A percentile compares a stretch with the other conserved stretches of the same genome.
These are phyloP conservation scores for Aspergillus calidoustus DNA, from an alignment of 2,329 filamentous ascomycete genomes.

Conservation along the genomic window DNA sequence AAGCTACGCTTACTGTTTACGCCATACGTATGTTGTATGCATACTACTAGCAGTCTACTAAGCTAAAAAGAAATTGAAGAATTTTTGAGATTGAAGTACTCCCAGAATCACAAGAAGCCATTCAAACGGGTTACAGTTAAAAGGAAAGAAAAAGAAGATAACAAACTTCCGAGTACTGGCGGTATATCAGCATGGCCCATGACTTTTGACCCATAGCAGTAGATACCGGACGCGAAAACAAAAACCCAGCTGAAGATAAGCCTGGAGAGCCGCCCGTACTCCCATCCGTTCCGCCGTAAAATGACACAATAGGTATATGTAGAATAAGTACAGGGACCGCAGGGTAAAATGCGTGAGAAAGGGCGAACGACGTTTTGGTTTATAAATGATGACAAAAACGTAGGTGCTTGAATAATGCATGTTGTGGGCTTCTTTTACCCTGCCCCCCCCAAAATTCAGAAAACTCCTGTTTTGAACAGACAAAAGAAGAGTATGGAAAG, in stretches of 20 bases:
- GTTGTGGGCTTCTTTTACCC: not conserved
- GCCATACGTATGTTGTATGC: too few relatives aligned
- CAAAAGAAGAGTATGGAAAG: conserved; percentile 7
- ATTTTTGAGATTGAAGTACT: not conserved
- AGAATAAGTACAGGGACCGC: not conserved
- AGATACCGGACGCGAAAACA: not conserved
- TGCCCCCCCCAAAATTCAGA: not conserved
- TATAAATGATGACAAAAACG: not conserved
- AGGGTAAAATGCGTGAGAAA: too few relatives aligned
- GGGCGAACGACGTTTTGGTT: too few relatives aligned
- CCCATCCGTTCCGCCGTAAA: not conserved
- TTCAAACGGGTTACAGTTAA: conserved; percentile 5
- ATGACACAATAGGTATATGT: not conserved
- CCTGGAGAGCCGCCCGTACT: not conserved
- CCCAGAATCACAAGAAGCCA: not conserved
- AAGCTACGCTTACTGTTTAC: too few relatives aligned
- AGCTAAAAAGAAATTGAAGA: not conserved
- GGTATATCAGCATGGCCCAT: not conserved
- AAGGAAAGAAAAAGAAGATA: conserved; percentile 13
- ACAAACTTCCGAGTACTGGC: not conserved
- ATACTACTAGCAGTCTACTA: too few relatives aligned
- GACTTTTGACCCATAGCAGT: not conserved
- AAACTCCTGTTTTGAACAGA: not conserved
- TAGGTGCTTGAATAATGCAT: not conserved
- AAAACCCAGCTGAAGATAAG: not conserved